phyloP scores from a whole-genome alignment of 1,139 yeast species.

The Pichia sp. region DNA sequence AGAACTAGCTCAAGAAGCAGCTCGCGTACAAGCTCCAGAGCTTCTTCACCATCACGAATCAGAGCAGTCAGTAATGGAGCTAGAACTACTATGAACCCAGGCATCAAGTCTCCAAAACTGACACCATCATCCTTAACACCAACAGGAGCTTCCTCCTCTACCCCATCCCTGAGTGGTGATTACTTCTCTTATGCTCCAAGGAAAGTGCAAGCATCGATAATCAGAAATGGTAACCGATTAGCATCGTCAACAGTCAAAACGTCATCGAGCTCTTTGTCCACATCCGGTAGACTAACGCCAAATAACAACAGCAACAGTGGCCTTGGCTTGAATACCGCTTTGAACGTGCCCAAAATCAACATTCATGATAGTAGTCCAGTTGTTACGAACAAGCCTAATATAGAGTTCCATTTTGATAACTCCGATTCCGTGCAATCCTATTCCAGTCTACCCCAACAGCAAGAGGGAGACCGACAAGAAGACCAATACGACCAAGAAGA shows the following conservation, averaged over 20 bases:
- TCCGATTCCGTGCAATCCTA: neutral
- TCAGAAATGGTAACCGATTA: constrained; percentile 13
- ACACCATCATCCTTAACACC: constrained; percentile 4
- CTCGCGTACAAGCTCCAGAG: constrained; percentile 12
- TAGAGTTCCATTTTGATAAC: constrained; percentile 1
- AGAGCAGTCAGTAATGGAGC: constrained; percentile 1
- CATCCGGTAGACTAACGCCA: constrained; percentile 11
- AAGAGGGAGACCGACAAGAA: too few relatives aligned
- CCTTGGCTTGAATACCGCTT: neutral
- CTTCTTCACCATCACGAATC: constrained; percentile 12
- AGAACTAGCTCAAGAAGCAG: constrained; percentile 9
- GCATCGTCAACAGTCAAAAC: constrained; percentile 5
- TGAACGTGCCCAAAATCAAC: constrained; percentile 9
- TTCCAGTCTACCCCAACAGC: too few relatives aligned
- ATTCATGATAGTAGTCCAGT: constrained; percentile 10
- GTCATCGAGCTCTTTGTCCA: neutral
- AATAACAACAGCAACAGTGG: neutral
- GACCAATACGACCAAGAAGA: too few relatives aligned
- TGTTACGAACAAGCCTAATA: constrained; percentile 2
- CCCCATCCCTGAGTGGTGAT: constrained; percentile 6
- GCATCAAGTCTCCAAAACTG: constrained; percentile 9
- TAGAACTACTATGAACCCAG: neutral
- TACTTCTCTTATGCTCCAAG: constrained; percentile 16
- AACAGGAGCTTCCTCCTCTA: constrained; percentile 2
- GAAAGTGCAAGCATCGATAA: constrained; percentile 14